Evolutionary conservation across 164 flowering plant species (phyloP).

Genomic region (Vitis riparia): DNA sequence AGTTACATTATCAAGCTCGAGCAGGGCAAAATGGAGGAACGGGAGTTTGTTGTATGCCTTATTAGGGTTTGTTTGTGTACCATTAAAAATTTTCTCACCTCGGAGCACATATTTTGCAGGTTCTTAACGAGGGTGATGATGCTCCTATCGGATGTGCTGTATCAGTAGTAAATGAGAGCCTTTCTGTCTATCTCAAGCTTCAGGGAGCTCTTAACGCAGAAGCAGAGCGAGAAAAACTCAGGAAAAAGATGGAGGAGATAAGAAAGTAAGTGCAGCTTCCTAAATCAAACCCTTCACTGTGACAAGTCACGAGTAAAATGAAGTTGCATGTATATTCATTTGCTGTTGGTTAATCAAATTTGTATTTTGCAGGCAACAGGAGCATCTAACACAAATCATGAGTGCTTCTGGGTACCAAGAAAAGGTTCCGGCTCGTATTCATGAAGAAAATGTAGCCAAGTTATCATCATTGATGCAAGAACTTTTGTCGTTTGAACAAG

Average conservation of each 20-base stretch:
- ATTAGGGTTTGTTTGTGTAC: too few species aligned
- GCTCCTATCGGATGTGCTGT: conserved; percentile 71
- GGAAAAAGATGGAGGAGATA: conserved; percentile 67
- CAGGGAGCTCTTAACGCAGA: conserved; percentile 63
- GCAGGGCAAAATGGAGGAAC: too few species aligned
- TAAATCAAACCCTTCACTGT: too few species aligned
- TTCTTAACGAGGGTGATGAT: conserved; percentile 55
- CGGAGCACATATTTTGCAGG: conserved; percentile 33
- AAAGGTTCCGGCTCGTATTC: conserved; percentile 65
- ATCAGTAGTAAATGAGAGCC: conserved; percentile 66
- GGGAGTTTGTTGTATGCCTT: too few species aligned
- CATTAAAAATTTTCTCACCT: not conserved
- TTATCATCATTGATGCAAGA: conserved; percentile 57
- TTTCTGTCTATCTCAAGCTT: conserved; percentile 71
- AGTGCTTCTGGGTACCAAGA: conserved; percentile 63
- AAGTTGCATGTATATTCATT: too few species aligned
- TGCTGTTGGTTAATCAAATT: not conserved
- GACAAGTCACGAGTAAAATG: too few species aligned
- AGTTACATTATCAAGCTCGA: too few species aligned
- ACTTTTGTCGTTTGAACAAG: conserved; percentile 47
- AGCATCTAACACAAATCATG: conserved; percentile 52
- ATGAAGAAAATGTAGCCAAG: conserved; percentile 56
- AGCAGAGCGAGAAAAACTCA: conserved; percentile 76
- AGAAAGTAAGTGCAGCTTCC: conserved; percentile 49
- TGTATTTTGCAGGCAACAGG: conserved; percentile 57